Base-by-base conservation (phyloP, 1,284 basidiomycete species). In the Irpex sp. region DNA sequence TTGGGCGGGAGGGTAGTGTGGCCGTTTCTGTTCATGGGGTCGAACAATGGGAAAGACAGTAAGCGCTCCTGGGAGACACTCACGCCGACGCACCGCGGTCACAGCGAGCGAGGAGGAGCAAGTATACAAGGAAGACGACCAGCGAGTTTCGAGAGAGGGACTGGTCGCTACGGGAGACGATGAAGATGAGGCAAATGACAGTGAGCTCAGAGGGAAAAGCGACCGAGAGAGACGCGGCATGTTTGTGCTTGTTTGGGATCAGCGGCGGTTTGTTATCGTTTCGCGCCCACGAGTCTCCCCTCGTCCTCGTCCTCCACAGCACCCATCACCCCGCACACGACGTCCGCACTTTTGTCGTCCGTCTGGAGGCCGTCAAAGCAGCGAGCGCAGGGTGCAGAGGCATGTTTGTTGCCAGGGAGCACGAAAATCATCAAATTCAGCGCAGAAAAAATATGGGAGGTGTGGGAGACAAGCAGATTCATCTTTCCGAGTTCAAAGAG, bases 191-290 rank as follows among this genome's bases (percentile, higher is more conserved):
- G 64, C 26, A 43, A 53, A 31, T 53, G 57, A 61, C 39, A 58
- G 35, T 61, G 66, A 67, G 64, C 64, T 61, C 62, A 61, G 60
- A 66, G 65, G 63, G 63, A 61, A 59, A 67, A 62, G 49, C 46
- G 35, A 63, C 64, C 33, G 58, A 64, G 56, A 61, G 49, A 43
- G 60, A 50, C 60, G 60, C 57, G 61, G 59, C 35, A 39, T 70
- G 64, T 71, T 68, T 71, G 68, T 35, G 57, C 55, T 1, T 70
- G 56, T 70, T 71, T 70, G 66, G 46, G 5, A 3, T 15, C 39
- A 19, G 68, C 67, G 67, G 68, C 68, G 51, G 64, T 67, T 67
- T 26, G 53, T 55, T 55, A 55, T 55, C 53, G 53, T 21, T 21
- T 55, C 53, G 53, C 53, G 53, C 53, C 31, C 26, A 35, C 11